These are phyloP conservation scores for Groenewaldozyma auringiensis DNA, from an alignment of 1,139 yeast genomes.

Conservation along the genomic window DNA sequence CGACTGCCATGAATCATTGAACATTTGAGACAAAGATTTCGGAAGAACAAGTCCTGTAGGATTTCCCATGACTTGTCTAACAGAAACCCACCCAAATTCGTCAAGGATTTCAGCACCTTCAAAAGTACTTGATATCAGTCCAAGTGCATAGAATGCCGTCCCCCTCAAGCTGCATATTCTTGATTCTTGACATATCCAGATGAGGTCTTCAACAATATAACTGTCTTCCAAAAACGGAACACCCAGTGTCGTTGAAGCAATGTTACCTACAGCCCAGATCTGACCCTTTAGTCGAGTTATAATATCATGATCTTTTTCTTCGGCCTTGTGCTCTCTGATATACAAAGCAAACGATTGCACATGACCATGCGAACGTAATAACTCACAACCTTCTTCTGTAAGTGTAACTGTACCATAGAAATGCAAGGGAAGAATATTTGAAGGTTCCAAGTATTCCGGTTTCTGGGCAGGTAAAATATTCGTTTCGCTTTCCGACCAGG, in stretches of 20 bases:
- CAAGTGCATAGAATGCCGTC: slow-evolving; percentile 69
- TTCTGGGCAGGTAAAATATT: slow-evolving; percentile 13
- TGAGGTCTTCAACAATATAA: slow-evolving; percentile 48
- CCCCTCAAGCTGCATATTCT: slow-evolving; percentile 61
- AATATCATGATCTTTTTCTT: slow-evolving; percentile 23
- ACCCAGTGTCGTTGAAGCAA: slow-evolving; percentile 59
- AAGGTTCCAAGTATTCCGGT: not conserved
- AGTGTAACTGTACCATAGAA: slow-evolving; percentile 74
- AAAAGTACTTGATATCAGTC: slow-evolving; percentile 61
- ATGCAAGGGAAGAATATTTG: slow-evolving; percentile 44
- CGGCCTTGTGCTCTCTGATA: slow-evolving; percentile 33
- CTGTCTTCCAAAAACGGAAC: slow-evolving; percentile 58
- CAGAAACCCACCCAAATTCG: slow-evolving; percentile 69
- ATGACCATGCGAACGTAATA: slow-evolving; percentile 43
- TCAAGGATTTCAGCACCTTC: slow-evolving; percentile 86
- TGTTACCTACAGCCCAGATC: slow-evolving; percentile 82
- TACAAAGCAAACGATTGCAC: slow-evolving; percentile 38
- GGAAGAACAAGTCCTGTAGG: slow-evolving; percentile 42
- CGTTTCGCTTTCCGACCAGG: slow-evolving; percentile 11
- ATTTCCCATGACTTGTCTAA: slow-evolving; percentile 43
- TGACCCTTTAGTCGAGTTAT: slow-evolving; percentile 57
- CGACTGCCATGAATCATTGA: slow-evolving; percentile 6
- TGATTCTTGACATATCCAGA: slow-evolving; percentile 46
- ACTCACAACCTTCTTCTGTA: slow-evolving; percentile 69
- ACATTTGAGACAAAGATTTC: slow-evolving; percentile 15